Percentiles rank a stretch among this genome's conserved stretches.
Conservation (phyloP, 305 asterid species). For the Fraxinus greggii region DNA sequence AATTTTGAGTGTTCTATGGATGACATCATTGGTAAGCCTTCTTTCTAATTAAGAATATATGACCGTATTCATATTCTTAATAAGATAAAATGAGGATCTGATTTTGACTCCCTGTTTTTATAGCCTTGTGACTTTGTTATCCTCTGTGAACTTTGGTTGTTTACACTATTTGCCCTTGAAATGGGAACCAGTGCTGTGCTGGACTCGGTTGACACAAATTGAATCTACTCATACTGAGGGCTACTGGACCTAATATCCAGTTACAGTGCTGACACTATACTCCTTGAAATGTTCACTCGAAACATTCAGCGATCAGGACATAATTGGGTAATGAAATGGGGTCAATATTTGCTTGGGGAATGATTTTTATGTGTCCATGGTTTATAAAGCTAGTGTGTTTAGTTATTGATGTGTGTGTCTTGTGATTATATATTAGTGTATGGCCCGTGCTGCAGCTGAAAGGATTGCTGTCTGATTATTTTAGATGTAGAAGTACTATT, state of each 20-base stretch:
- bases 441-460: not conserved
- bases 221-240: not conserved
- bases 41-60: not conserved
- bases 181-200: slow-evolving; percentile 21
- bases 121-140: not conserved
- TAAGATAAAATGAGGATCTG: not conserved
- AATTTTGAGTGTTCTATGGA: slow-evolving; percentile 15
- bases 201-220: slow-evolving; percentile 11
- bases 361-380: not conserved
- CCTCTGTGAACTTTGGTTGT: not conserved
- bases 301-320: not conserved
- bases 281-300: not conserved
- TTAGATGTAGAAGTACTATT: not conserved
- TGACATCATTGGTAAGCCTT: slow-evolving; percentile 21
- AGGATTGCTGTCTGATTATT: not conserved
- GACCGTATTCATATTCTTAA: not conserved
- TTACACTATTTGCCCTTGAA: not conserved
- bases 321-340: not conserved
- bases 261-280: not conserved
- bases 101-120: not conserved
- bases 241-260: not conserved
- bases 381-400: not conserved
- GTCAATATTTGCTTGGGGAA: not conserved
- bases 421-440: not conserved
- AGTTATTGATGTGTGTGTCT: not conserved